phyloP scores from a whole-genome alignment of 176 grass and related monocot species.

The Hsuehochloa calcarea region DNA sequence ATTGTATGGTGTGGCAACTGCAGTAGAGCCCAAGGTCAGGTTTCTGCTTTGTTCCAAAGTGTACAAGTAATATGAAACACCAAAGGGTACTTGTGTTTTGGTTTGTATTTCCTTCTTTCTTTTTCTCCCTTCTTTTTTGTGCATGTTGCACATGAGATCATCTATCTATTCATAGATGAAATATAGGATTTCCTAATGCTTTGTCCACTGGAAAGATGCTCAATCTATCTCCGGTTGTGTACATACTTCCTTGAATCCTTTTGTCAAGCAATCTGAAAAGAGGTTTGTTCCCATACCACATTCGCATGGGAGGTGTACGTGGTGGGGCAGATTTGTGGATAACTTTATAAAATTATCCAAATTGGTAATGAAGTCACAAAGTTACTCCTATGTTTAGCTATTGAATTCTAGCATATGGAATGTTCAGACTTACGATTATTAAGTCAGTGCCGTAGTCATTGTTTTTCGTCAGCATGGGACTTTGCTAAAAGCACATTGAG shows the following conservation, averaged over 20 bases:
- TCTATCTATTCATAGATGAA: slow-evolving; percentile 35
- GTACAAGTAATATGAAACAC: slow-evolving; percentile 39
- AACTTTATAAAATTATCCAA: background rate
- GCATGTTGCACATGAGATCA: slow-evolving; percentile 31
- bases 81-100: slow-evolving; percentile 42
- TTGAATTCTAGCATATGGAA: slow-evolving; percentile 33
- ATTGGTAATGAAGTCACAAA: background rate
- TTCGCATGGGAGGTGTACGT: background rate
- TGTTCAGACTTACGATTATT: slow-evolving; percentile 21
- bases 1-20: slow-evolving; percentile 81
- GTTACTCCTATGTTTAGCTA: background rate
- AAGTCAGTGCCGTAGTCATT: background rate
- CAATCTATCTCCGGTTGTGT: slow-evolving; percentile 12
- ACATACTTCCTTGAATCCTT: slow-evolving; percentile 16
- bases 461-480: slow-evolving; percentile 27
- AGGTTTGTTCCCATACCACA: background rate
- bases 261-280: slow-evolving; percentile 3
- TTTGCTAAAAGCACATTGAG: slow-evolving; percentile 14
- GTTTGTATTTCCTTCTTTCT: slow-evolving; percentile 4
- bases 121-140: background rate
- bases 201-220: slow-evolving; percentile 21
- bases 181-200: slow-evolving; percentile 37
- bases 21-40: slow-evolving; percentile 42
- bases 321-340: background rate
- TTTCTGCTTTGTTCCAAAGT: slow-evolving; percentile 41